These are phyloP conservation scores for Plasmodium blacklocki DNA, from an alignment of 169 alveolate genomes.

Conservation along the genomic window DNA sequence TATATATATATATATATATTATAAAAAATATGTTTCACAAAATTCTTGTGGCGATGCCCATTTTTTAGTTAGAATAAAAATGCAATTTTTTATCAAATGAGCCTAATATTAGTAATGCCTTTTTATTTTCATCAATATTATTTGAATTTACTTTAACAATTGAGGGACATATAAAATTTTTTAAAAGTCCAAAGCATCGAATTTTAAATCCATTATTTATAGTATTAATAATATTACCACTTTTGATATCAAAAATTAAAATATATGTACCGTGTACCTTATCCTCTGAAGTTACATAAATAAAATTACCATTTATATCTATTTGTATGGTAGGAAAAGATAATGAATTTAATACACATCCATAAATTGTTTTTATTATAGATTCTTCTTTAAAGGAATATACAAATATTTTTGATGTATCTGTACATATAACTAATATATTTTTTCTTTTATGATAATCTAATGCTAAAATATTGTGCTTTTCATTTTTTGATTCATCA, in stretches of 20 bases:
- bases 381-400: conserved; percentile 45
- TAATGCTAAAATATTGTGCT: conserved; percentile 51
- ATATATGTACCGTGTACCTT: conserved; percentile 50
- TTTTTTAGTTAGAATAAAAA: conserved; percentile 48
- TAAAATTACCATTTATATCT: conserved; percentile 59
- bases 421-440: conserved; percentile 65
- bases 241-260: conserved; percentile 72
- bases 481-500: background rate
- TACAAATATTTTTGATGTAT: conserved; percentile 64
- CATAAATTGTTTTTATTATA: conserved; percentile 56
- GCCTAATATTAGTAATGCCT: conserved; percentile 58
- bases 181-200: conserved; percentile 58
- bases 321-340: conserved; percentile 69
- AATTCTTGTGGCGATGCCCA: too few relatives aligned
- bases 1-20: too few relatives aligned
- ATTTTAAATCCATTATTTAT: conserved; percentile 72
- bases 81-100: conserved; percentile 71
- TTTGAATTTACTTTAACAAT: conserved; percentile 24
- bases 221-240: conserved; percentile 62
- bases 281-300: conserved; percentile 68
- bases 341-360: conserved; percentile 68
- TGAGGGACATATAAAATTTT: conserved; percentile 60
- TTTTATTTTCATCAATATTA: conserved; percentile 52
- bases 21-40: too few relatives aligned
- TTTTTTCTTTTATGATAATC: conserved; percentile 59